phyloP scores from a whole-genome alignment of 306 rosid species.

The Prosopis cineraria region DNA sequence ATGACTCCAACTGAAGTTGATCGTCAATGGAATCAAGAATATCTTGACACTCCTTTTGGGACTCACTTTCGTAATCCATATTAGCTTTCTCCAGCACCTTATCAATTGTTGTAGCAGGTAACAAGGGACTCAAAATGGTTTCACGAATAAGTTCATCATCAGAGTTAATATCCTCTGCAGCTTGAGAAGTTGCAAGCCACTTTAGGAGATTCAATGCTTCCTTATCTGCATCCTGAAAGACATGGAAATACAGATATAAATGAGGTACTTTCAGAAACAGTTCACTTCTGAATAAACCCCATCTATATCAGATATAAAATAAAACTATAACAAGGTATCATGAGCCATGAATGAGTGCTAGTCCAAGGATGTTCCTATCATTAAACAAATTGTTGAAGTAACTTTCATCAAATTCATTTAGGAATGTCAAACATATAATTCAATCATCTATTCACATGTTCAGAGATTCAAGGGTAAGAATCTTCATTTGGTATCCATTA shows the following conservation, averaged over 20 bases:
- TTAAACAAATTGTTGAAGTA: neutral
- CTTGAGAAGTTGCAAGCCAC: slow-evolving; percentile 91
- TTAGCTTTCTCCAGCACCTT: slow-evolving; percentile 80
- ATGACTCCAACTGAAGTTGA: slow-evolving; percentile 52
- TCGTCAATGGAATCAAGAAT: slow-evolving; percentile 86
- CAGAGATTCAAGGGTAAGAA: slow-evolving; percentile 5
- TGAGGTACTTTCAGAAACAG: slow-evolving; percentile 13
- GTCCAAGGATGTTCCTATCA: slow-evolving; percentile 6
- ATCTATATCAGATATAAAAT: neutral
- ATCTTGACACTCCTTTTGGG: slow-evolving; percentile 95
- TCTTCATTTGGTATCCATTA: slow-evolving; percentile 3
- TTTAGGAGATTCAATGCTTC: slow-evolving; percentile 76
- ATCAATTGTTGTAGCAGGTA: slow-evolving; percentile 72
- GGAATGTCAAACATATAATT: neutral
- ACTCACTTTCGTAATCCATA: slow-evolving; percentile 73
- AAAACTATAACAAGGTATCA: neutral
- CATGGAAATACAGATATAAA: slow-evolving; percentile 29
- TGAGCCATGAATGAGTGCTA: neutral
- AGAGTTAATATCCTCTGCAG: slow-evolving; percentile 69
- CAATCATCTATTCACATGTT: neutral
- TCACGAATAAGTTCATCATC: slow-evolving; percentile 88
- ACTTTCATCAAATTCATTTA: slow-evolving; percentile 19
- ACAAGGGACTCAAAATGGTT: slow-evolving; percentile 73
- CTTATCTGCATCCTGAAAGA: slow-evolving; percentile 60
- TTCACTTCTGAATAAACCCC: neutral